Evolutionary conservation across 2,329 filamentous ascomycete genomes (phyloP), one percentile per base, ranked within the genome.

Genomic region (Fusarium torreyae): DNA sequence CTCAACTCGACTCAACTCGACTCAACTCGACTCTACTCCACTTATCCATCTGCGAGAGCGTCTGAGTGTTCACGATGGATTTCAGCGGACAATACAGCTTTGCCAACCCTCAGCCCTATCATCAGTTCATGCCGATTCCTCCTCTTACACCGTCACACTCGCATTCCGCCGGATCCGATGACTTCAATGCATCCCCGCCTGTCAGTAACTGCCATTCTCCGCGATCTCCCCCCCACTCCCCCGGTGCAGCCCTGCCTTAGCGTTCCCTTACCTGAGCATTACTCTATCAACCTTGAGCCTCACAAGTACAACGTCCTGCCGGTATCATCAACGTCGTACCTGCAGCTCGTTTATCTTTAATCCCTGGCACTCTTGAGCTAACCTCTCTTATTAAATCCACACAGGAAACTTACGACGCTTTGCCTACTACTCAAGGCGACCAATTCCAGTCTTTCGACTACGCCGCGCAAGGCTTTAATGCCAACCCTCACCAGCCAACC

Each of bases 81-180:
- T 88, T 85, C 77, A 81, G 84, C 46, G 67, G 71, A 50, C 80
- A 81, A 66, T 86, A 85, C 67, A 77, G 82, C 45, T 88, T 86
- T 76, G 69, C 81, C 51, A 81, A 80, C 74, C 75, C 81, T 63
- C 84, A 86, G 79, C 80, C 84, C 50, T 87, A 86, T 78, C 85
- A 84, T 72, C 82, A 83, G 73, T 88, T 87, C 75, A 82, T 88
- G 75, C 81, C 82, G 68, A 83, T 88, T 55, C 80, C 83, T 58
- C 85, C 85, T 48, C 75, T 87, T 75, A 87, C 86, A 66, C 86
- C 86, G 31, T 86, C 86, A 58, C 83, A 86, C 76, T 85, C 86
- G 59, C 85, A 85, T 72, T 86, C 86, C 57, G 83, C 83, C 44
- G 79, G 80, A 28, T 87, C 86, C 38, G 86, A 88, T 58, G 86